phyloP scores from a whole-genome alignment of 331 rosid genomes.

The Malus hybrid region DNA sequence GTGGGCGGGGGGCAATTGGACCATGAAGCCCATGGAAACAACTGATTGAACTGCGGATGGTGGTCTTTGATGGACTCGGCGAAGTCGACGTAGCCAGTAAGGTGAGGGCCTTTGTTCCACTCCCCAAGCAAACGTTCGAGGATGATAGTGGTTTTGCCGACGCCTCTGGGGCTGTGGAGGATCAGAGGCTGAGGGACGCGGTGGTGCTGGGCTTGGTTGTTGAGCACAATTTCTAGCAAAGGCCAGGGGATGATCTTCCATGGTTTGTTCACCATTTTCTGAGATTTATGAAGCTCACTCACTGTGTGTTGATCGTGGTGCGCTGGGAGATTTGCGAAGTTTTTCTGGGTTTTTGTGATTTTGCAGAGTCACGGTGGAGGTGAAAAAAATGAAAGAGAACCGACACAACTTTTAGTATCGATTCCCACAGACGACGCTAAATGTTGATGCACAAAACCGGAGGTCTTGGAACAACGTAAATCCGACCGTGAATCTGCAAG shows the following conservation, averaged over 20 bases:
- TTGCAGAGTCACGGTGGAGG: too few relatives aligned
- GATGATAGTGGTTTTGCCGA: slow-evolving; percentile 86
- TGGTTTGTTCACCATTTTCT: slow-evolving; percentile 53
- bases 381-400: too few relatives aligned
- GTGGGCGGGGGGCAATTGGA: slow-evolving; percentile 50
- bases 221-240: slow-evolving; percentile 66
- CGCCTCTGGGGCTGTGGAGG: slow-evolving; percentile 93
- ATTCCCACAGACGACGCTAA: too few relatives aligned
- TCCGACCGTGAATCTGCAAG: too few relatives aligned
- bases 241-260: slow-evolving; percentile 87
- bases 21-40: slow-evolving; percentile 87
- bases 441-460: too few relatives aligned
- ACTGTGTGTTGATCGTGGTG: background rate
- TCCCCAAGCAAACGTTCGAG: slow-evolving; percentile 68
- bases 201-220: slow-evolving; percentile 88
- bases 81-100: slow-evolving; percentile 77
- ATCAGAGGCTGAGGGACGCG: slow-evolving; percentile 81
- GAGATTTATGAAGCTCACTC: background rate
- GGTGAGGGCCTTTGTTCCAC: slow-evolving; percentile 82
- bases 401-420: too few relatives aligned
- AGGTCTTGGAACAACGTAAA: too few relatives aligned
- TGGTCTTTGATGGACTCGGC: slow-evolving; percentile 62
- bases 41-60: slow-evolving; percentile 33
- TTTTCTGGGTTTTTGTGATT: too few relatives aligned
- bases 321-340: too few relatives aligned